Conservation (phyloP, 805 yeast genomes). For the Sugiyamaella americana region DNA sequence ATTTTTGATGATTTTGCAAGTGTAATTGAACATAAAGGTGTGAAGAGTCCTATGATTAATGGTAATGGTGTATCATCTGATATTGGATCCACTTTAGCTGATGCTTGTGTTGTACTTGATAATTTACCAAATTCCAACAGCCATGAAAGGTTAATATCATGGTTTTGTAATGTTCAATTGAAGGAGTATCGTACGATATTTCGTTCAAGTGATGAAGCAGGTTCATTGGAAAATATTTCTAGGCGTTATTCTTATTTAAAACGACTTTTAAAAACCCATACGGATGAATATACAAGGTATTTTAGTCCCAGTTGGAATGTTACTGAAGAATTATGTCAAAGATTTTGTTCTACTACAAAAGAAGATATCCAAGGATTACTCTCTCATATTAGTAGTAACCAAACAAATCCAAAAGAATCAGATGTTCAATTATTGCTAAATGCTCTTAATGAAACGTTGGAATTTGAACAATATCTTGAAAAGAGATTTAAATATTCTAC, state of each 20-base stretch:
- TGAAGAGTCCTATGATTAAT: constrained; percentile 2
- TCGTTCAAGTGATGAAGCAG: constrained; percentile 82
- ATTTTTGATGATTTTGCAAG: constrained; percentile 62
- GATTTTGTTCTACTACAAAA: constrained; percentile 64
- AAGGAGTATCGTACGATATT: constrained; percentile 74
- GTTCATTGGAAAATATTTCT: constrained; percentile 78
- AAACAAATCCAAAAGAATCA: constrained; percentile 23
- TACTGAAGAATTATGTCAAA: constrained; percentile 49
- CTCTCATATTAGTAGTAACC: not conserved
- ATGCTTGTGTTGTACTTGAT: constrained; percentile 72
- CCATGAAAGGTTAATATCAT: constrained; percentile 54
- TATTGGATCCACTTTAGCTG: constrained; percentile 28
- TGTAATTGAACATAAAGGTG: constrained; percentile 18
- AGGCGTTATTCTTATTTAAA: constrained; percentile 79
- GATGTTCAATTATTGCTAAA: constrained; percentile 62
- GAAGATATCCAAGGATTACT: constrained; percentile 57
- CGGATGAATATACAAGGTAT: constrained; percentile 42
- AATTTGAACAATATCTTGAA: constrained; percentile 72
- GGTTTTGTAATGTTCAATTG: constrained; percentile 67
- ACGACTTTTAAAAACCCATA: constrained; percentile 56
- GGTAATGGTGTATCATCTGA: constrained; percentile 6
- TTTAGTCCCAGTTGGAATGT: constrained; percentile 76
- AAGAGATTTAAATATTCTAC: constrained; percentile 40
- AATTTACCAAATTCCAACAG: constrained; percentile 47
- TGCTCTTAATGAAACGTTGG: constrained; percentile 69